Conservation (phyloP, 2,329 filamentous ascomycete species). For the Zasmidium cellare region DNA sequence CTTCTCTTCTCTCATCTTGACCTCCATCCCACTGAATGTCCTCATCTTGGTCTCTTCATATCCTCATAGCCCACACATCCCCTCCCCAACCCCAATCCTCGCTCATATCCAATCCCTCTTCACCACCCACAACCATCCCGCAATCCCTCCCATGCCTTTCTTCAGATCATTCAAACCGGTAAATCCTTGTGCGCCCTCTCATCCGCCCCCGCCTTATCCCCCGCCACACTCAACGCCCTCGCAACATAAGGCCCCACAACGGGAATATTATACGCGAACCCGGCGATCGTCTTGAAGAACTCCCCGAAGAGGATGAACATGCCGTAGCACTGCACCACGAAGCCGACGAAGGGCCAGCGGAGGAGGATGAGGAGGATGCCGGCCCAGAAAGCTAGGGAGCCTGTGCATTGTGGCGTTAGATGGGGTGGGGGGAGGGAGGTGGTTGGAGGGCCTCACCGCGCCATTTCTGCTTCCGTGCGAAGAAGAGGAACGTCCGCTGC, state of each 20-base stretch:
- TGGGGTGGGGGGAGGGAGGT: neutral
- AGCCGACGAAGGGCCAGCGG: conserved; percentile 88
- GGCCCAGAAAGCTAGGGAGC: conserved; percentile 77
- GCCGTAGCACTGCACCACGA: conserved; percentile 87
- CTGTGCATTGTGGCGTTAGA: neutral
- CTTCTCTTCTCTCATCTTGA: neutral
- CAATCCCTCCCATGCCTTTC: neutral
- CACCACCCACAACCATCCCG: too few species aligned
- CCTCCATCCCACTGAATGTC: too few species aligned
- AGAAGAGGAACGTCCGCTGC: conserved; percentile 89
- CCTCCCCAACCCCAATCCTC: neutral
- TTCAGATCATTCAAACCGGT: conserved; percentile 60
- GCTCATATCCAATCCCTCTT: neutral
- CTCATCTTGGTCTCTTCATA: neutral
- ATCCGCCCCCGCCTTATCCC: conserved; percentile 64
- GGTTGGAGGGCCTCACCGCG: conserved; percentile 62
- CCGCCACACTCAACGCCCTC: conserved; percentile 67
- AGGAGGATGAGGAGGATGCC: conserved; percentile 85
- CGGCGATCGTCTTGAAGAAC: conserved; percentile 88
- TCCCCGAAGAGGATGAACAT: conserved; percentile 94
- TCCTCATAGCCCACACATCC: neutral
- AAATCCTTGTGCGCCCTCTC: conserved; percentile 73
- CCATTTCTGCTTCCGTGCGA: conserved; percentile 87
- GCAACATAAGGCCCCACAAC: conserved; percentile 86
- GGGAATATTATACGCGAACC: conserved; percentile 81